phyloP scores from a whole-genome alignment of 306 rosid genomes.

The Castanea mollissima region DNA sequence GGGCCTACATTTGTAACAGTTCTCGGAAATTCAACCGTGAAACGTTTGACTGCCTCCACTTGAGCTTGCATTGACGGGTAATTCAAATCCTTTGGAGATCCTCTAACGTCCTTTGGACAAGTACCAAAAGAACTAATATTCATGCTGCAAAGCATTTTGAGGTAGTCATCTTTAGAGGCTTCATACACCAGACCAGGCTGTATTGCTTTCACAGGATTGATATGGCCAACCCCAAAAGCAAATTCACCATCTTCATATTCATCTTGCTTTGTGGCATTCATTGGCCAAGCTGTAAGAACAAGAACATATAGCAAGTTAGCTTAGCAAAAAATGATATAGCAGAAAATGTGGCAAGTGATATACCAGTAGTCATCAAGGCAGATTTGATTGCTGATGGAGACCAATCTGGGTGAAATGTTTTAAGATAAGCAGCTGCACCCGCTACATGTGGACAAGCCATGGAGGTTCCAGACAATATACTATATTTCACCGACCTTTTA shows the following conservation, averaged over 20 bases:
- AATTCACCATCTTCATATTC: slow-evolving; percentile 13
- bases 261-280: not conserved
- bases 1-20: slow-evolving; percentile 28
- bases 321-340: not conserved
- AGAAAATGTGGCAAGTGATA: not conserved
- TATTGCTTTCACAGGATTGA: slow-evolving; percentile 23
- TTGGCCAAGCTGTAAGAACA: slow-evolving; percentile 24
- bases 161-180: slow-evolving; percentile 25
- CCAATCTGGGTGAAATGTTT: slow-evolving; percentile 26
- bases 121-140: too few species aligned
- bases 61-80: slow-evolving; percentile 26
- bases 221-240: slow-evolving; percentile 22
- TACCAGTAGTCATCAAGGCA: slow-evolving; percentile 22
- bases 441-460: slow-evolving; percentile 36
- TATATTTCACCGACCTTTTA: slow-evolving; percentile 9
- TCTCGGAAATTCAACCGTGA: slow-evolving; percentile 10
- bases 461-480: slow-evolving; percentile 31
- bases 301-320: not conserved
- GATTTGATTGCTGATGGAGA: slow-evolving; percentile 25
- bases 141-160: slow-evolving; percentile 19
- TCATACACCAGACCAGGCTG: slow-evolving; percentile 39
- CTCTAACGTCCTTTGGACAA: not conserved
- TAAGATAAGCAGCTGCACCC: slow-evolving; percentile 30
- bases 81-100: slow-evolving; percentile 25
- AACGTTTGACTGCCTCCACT: not conserved